phyloP scores from a whole-genome alignment of 768 basidiomycete species.

The Paxillus ammoniavirescens region DNA sequence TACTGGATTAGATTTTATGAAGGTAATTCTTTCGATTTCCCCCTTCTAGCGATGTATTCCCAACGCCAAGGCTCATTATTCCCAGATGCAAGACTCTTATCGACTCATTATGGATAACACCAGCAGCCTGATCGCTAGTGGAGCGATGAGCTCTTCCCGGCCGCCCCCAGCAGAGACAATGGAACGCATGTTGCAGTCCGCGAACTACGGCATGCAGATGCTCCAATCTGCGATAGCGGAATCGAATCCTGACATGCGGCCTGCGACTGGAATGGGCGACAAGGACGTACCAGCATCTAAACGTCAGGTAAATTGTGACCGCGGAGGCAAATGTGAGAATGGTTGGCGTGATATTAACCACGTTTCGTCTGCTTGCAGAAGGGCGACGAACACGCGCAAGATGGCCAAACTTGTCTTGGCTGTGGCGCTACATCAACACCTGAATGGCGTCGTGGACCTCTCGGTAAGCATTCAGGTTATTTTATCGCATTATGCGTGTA shows the following conservation, averaged over 20 bases:
- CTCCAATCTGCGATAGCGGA: conserved; percentile 28
- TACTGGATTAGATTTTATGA: conserved; percentile 39
- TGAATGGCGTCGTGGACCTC: conserved; percentile 81
- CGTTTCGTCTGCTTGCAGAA: conserved; percentile 25
- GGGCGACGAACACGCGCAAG: conserved; percentile 45
- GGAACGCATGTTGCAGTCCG: conserved; percentile 47
- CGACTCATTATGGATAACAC: conserved; percentile 40
- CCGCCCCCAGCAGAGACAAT: conserved; percentile 32
- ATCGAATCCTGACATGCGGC: conserved; percentile 28
- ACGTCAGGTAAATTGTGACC: conserved; percentile 33
- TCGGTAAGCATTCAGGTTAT: conserved; percentile 52
- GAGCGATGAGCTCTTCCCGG: conserved; percentile 21
- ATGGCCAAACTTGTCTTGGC: conserved; percentile 76
- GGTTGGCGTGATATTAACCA: conserved; percentile 32
- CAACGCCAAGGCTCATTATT: conserved; percentile 6
- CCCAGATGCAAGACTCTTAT: conserved; percentile 45
- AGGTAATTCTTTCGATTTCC: conserved; percentile 29
- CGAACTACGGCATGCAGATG: conserved; percentile 36
- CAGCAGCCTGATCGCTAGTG: conserved; percentile 26
- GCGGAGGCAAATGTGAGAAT: conserved; percentile 21
- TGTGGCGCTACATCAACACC: conserved; percentile 84
- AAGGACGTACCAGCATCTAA: conserved; percentile 31
- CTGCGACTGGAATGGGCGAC: conserved; percentile 20
- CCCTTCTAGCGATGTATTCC: conserved; percentile 6
- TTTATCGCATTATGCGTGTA: conserved; percentile 21